Conservation (phyloP, 768 basidiomycete genomes). For the Boletus vinaceobasis region DNA sequence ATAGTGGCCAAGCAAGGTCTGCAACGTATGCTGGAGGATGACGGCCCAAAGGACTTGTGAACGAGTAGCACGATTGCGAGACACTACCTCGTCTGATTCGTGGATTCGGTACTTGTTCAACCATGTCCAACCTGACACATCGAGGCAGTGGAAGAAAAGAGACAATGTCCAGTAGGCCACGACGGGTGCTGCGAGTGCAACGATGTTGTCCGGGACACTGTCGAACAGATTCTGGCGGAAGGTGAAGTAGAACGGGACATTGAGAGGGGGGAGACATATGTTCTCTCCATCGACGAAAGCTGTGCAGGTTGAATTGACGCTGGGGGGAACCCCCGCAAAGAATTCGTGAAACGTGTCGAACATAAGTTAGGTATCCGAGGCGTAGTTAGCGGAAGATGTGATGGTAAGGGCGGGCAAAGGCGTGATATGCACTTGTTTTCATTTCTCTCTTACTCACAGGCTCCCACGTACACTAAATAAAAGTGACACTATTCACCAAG, state of each 20-base stretch:
- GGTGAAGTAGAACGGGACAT: constrained; percentile 56
- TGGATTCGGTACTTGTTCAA: constrained; percentile 86
- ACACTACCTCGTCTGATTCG: constrained; percentile 73
- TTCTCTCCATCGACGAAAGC: constrained; percentile 32
- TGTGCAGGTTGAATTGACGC: constrained; percentile 38
- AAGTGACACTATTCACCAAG: neutral
- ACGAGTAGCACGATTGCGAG: constrained; percentile 72
- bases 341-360: constrained; percentile 10
- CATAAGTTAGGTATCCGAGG: constrained; percentile 9
- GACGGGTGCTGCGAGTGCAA: constrained; percentile 73
- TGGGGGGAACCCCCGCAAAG: neutral
- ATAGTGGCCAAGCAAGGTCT: constrained; percentile 69
- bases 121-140: constrained; percentile 71
- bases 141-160: constrained; percentile 77
- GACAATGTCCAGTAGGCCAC: constrained; percentile 83
- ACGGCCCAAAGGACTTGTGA: constrained; percentile 76
- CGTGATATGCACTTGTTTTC: no score
- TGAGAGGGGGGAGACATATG: constrained; percentile 34
- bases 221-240: constrained; percentile 46
- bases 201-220: constrained; percentile 61
- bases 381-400: neutral
- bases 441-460: neutral
- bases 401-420: neutral
- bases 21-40: constrained; percentile 79
- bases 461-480: constrained; percentile 12